These are phyloP conservation scores for Endoconidiophora laricicola DNA, from an alignment of 2,329 filamentous ascomycete genomes.

Conservation along the genomic window DNA sequence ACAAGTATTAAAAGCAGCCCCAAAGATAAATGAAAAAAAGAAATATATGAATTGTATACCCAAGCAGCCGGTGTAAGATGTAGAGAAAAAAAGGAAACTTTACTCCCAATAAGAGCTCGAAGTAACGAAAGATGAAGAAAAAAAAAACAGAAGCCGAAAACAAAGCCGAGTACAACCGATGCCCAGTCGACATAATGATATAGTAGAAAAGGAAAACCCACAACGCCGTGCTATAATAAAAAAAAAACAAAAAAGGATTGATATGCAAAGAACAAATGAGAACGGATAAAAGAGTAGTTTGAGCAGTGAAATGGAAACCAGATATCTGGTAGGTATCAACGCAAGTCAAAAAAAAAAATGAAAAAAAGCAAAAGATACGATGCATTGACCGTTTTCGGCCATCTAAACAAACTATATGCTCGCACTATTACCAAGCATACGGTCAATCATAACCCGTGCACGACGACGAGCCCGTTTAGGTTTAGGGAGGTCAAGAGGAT, in stretches of 20 bases:
- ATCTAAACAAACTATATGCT: constrained; percentile 15
- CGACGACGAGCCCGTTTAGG: constrained; percentile 30
- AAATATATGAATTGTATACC: no score
- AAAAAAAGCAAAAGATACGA: no score
- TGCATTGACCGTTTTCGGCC: no score
- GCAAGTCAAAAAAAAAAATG: no score
- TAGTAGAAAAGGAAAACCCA: neutral
- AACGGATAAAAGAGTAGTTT: constrained; percentile 12
- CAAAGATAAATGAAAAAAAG: neutral
- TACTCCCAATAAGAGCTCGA: no score
- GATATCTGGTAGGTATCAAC: no score
- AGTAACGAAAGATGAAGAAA: no score
- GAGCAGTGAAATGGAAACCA: constrained; percentile 2
- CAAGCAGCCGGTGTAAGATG: no score
- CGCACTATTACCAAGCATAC: constrained; percentile 32
- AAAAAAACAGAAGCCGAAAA: neutral
- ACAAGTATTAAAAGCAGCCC: neutral
- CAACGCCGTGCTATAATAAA: constrained; percentile 2
- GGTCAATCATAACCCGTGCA: constrained; percentile 34
- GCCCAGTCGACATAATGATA: neutral
- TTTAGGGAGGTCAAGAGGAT: constrained; percentile 32
- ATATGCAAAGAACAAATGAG: constrained; percentile 15
- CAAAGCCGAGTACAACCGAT: neutral
- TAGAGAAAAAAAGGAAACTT: no score
- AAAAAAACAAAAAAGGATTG: neutral